A percentile compares a stretch with the other conserved stretches of the same genome.
These are phyloP conservation scores for Hericium coralloides DNA, from an alignment of 768 basidiomycete genomes.

Conservation along the genomic window DNA sequence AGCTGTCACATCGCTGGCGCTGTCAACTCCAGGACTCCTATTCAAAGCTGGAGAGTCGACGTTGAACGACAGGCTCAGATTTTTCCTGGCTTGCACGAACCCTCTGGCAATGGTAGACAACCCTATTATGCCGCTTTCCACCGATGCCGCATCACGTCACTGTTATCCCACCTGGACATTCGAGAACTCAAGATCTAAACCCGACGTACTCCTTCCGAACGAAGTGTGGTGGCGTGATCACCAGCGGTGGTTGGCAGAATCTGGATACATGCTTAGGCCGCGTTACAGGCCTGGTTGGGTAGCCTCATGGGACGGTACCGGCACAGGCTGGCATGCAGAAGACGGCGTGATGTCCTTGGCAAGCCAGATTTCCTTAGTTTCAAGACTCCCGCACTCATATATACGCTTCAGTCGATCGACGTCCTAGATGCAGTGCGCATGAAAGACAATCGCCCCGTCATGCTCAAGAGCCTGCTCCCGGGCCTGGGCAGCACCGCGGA, in stretches of 20 bases:
- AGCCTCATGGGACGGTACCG: conserved; percentile 5
- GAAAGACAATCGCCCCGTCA: conserved; percentile 12
- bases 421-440: conserved; percentile 13
- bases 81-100: too few relatives aligned
- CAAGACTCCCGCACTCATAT: background rate
- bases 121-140: too few relatives aligned
- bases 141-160: too few relatives aligned
- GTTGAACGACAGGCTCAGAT: too few relatives aligned
- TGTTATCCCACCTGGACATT: too few relatives aligned
- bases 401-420: background rate
- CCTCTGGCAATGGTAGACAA: too few relatives aligned
- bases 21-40: too few relatives aligned
- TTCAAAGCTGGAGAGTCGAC: too few relatives aligned
- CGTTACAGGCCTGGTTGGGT: conserved; percentile 7
- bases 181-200: background rate
- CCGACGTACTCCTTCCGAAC: background rate
- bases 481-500: background rate
- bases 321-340: conserved; percentile 1
- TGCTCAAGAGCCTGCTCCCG: conserved; percentile 10
- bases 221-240: conserved; percentile 10
- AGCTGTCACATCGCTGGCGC: too few relatives aligned
- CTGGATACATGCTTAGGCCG: conserved; percentile 9
- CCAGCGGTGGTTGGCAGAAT: background rate
- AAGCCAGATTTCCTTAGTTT: background rate
- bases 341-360: conserved; percentile 4